A percentile compares a stretch with the other conserved stretches of the same genome.
phyloP scores from a whole-genome alignment of 2,329 filamentous ascomycete genomes.

The Huntiella savannae region DNA sequence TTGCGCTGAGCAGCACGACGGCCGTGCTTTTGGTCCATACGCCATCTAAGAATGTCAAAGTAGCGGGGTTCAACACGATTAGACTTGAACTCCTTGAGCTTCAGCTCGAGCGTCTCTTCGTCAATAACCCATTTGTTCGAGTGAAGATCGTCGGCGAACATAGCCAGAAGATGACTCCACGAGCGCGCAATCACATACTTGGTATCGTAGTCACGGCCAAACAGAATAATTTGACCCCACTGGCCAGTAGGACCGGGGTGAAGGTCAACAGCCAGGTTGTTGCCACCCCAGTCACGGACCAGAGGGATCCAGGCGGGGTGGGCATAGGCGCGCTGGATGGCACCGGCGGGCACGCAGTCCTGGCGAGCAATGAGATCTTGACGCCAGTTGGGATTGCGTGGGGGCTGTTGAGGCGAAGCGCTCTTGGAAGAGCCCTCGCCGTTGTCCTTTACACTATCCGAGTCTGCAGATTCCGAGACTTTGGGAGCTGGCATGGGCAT shows the following conservation, averaged over 20 bases:
- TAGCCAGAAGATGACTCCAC: slow-evolving; percentile 72
- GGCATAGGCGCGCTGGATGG: slow-evolving; percentile 81
- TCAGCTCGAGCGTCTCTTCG: slow-evolving; percentile 79
- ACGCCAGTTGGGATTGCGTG: slow-evolving; percentile 47
- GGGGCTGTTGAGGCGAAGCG: slow-evolving; percentile 16
- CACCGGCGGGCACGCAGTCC: slow-evolving; percentile 68
- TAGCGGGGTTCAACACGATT: slow-evolving; percentile 81
- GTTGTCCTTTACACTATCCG: slow-evolving; percentile 29
- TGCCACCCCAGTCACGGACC: slow-evolving; percentile 94
- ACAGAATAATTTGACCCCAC: slow-evolving; percentile 94
- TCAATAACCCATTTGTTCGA: slow-evolving; percentile 85
- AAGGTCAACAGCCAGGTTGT: slow-evolving; percentile 86
- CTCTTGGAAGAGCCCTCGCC: slow-evolving; percentile 47
- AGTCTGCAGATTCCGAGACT: slow-evolving; percentile 24
- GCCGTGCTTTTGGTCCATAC: slow-evolving; percentile 87
- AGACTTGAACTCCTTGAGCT: slow-evolving; percentile 78
- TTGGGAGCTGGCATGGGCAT: slow-evolving; percentile 20
- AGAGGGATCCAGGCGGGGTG: slow-evolving; percentile 92
- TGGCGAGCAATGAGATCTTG: slow-evolving; percentile 70
- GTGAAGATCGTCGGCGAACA: slow-evolving; percentile 74
- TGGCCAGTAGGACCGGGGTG: slow-evolving; percentile 74
- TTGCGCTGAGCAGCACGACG: slow-evolving; percentile 37
- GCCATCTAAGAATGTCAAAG: slow-evolving; percentile 87
- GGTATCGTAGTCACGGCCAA: slow-evolving; percentile 93
- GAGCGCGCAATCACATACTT: slow-evolving; percentile 93